phyloP scores from a whole-genome alignment of 129 eudicot species.

The Lactuca sativa region DNA sequence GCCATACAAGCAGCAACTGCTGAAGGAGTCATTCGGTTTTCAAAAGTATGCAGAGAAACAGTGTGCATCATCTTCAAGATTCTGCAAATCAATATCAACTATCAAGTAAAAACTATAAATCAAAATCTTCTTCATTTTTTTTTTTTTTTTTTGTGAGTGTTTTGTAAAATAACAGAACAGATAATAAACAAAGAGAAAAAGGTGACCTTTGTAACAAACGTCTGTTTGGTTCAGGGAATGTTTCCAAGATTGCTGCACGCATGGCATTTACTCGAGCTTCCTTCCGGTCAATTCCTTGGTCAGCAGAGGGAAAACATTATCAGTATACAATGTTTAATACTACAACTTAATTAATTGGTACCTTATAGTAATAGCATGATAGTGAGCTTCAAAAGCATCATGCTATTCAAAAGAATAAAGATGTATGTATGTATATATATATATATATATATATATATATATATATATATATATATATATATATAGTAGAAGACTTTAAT shows the following conservation, averaged over 20 bases:
- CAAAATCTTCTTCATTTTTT: too few relatives aligned
- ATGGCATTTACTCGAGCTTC: constrained; percentile 79
- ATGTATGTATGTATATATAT: too few relatives aligned
- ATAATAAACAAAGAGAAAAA: constrained; percentile 17
- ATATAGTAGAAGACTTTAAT: too few relatives aligned
- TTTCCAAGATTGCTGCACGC: constrained; percentile 75
- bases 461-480: too few relatives aligned
- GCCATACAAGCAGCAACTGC: constrained; percentile 99
- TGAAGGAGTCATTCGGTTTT: constrained; percentile 87
- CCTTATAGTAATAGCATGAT: too few relatives aligned
- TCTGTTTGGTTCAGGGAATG: constrained; percentile 95
- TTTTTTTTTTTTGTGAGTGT: background rate
- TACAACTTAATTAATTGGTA: background rate
- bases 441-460: too few relatives aligned
- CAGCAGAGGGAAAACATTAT: constrained; percentile 15
- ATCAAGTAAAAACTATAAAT: constrained; percentile 1
- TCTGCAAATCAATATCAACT: constrained; percentile 40
- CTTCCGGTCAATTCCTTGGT: constrained; percentile 70
- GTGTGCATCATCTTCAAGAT: constrained; percentile 92
- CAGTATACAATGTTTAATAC: background rate
- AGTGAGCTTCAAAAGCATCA: too few relatives aligned
- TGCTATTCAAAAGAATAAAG: too few relatives aligned
- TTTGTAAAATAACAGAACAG: background rate
- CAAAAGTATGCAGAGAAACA: constrained; percentile 62
- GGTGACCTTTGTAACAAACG: constrained; percentile 75